phyloP scores from a whole-genome alignment of 345 rosid genomes.

The Acer campestre region DNA sequence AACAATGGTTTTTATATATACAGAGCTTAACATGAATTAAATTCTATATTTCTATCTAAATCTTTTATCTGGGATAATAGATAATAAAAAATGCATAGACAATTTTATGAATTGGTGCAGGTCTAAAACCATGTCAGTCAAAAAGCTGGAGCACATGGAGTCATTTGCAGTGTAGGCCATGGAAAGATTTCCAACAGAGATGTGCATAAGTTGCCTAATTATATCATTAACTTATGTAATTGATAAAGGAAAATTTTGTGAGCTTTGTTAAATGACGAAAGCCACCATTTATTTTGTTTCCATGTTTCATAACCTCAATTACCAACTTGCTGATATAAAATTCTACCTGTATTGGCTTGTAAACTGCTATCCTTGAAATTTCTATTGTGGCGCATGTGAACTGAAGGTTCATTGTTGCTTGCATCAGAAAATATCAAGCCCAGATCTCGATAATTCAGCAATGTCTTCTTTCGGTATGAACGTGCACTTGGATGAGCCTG shows the following conservation, averaged over 20 bases:
- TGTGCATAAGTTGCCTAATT: not conserved
- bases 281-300: not conserved
- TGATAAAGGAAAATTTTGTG: not conserved
- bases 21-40: too few relatives aligned
- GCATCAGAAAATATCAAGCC: slow-evolving; percentile 38
- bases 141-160: not conserved
- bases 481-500: slow-evolving; percentile 43
- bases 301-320: not conserved
- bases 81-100: too few relatives aligned
- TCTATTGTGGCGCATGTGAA: slow-evolving; percentile 17
- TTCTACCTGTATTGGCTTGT: slow-evolving; percentile 28
- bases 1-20: too few relatives aligned
- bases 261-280: slow-evolving; percentile 8
- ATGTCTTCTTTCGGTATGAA: slow-evolving; percentile 37
- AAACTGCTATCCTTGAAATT: slow-evolving; percentile 22
- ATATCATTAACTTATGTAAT: too few relatives aligned
- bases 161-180: not conserved
- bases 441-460: slow-evolving; percentile 48
- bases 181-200: not conserved
- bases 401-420: slow-evolving; percentile 24
- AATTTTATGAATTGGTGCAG: too few relatives aligned
- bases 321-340: not conserved
- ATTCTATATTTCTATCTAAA: too few relatives aligned
- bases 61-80: too few relatives aligned
- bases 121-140: not conserved